Base-by-base conservation (phyloP, 345 rosid genomes). In the Eutrema heterophyllum region DNA sequence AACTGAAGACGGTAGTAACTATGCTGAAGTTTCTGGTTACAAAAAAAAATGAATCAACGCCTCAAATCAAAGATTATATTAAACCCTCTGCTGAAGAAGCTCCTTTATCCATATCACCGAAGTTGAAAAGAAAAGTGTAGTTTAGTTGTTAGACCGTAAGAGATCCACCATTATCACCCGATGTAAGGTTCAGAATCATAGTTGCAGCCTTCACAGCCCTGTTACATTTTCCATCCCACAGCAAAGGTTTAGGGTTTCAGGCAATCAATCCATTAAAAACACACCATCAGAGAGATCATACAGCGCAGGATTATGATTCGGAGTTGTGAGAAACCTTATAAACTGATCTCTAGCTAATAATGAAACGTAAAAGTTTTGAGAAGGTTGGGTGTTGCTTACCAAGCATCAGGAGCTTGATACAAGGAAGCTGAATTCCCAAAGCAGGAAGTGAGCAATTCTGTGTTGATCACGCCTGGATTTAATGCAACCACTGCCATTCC, bases 171-270 rank as follows among this genome's bases (percentile, higher is more conserved):
- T 91, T 94, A 78, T 94, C 98, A 15, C 96, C 93, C 2, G 81
- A 88, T 2, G 95, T 81, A 62, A 94, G 90, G 83, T 91, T 94
- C 58, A 91, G 82, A 66, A 94, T 89, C 90, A 86, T 80, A 3
- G 89, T 84, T 11, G 96, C 93, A 66, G 98, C 98, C 86, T 89
- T 94, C 77, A 66, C 56, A 63, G 95, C 94, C 98, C 98, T 94
- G 59, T 60, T 27, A 71, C 27, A 70, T 53, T 45, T 40, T 4
- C 16, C 3, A 62, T 52, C 35, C 41, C 64, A 35, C 33, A 54
- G 1, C 18, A 68, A 35, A 51, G 16, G 40, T 26, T 67, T 41
- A 75, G 35, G 27, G 41, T 41, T 75, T 68, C 7, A 61, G 16
- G 30, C 39, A 68, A 60, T 26, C 6, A 38, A 61, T 68, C 12